Conservation (phyloP, 1,284 basidiomycete species). For the Irpex sp. region DNA sequence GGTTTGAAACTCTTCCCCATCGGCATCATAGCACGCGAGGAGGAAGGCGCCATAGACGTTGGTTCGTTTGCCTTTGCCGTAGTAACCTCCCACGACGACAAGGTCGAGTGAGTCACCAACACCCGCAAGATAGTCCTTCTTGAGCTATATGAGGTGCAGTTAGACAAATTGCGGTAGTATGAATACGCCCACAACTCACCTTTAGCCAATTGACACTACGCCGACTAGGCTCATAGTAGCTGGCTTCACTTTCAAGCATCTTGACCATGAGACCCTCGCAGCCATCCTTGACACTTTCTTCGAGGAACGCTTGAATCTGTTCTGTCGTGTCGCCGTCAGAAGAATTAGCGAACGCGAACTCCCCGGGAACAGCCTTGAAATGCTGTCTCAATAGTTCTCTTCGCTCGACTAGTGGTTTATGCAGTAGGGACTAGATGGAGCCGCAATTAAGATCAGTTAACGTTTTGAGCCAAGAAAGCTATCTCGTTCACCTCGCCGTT, state of each 20-base stretch:
- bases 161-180: not conserved
- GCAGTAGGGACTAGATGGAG: constrained; percentile 56
- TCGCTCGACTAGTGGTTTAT: constrained; percentile 68
- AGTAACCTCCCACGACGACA: constrained; percentile 95
- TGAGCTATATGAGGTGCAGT: constrained; percentile 55
- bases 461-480: not conserved
- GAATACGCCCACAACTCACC: constrained; percentile 39
- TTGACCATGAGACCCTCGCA: constrained; percentile 99
- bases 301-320: constrained; percentile 93
- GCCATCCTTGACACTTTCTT: constrained; percentile 95
- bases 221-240: constrained; percentile 93
- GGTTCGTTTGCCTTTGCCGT: constrained; percentile 97
- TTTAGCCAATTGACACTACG: constrained; percentile 98
- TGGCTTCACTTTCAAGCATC: constrained; percentile 89
- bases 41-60: constrained; percentile 96
- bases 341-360: constrained; percentile 91
- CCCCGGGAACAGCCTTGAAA: constrained; percentile 82
- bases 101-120: constrained; percentile 97
- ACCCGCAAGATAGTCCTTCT: constrained; percentile 97
- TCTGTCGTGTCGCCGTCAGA: constrained; percentile 90
- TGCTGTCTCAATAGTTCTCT: constrained; percentile 75
- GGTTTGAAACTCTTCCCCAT: constrained; percentile 90
- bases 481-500: constrained; percentile 80
- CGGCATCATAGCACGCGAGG: constrained; percentile 90
- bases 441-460: not conserved